Evolutionary conservation across 2,329 filamentous ascomycete species (phyloP).

Genomic region (Teratosphaeria destructans): DNA sequence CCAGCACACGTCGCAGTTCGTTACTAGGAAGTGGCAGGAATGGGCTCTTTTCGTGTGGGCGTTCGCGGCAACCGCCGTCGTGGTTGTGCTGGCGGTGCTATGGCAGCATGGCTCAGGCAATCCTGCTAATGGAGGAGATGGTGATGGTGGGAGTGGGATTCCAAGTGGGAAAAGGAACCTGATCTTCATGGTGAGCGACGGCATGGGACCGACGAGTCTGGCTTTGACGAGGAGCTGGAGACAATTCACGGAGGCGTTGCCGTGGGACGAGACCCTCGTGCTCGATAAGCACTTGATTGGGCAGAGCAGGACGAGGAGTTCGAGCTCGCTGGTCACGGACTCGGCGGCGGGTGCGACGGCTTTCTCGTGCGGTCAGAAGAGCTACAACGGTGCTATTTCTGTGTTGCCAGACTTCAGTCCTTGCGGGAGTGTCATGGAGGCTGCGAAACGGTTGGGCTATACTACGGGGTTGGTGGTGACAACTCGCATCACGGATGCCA

Average conservation of each 20-base stretch:
- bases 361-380: conserved; percentile 86
- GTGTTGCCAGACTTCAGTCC: conserved; percentile 75
- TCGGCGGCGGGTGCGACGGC: conserved; percentile 95
- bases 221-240: conserved; percentile 78
- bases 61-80: conserved; percentile 63
- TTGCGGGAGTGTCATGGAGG: conserved; percentile 87
- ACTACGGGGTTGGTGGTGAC: conserved; percentile 91
- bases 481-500: conserved; percentile 89
- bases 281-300: conserved; percentile 88
- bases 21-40: conserved; percentile 58
- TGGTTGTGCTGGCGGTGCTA: conserved; percentile 71
- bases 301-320: conserved; percentile 74
- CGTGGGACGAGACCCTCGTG: conserved; percentile 62
- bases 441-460: conserved; percentile 83
- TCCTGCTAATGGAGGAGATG: neutral
- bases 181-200: conserved; percentile 98
- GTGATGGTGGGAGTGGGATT: conserved; percentile 19
- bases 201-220: conserved; percentile 91
- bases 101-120: conserved; percentile 50
- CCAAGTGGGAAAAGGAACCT: conserved; percentile 69
- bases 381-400: conserved; percentile 92
- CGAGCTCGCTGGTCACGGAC: conserved; percentile 79
- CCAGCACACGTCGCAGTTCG: conserved; percentile 15
- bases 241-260: conserved; percentile 65
- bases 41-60: conserved; percentile 73